These are phyloP conservation scores for Ceratocystis colombiana DNA, from an alignment of 2,329 filamentous ascomycete genomes.

Conservation along the genomic window DNA sequence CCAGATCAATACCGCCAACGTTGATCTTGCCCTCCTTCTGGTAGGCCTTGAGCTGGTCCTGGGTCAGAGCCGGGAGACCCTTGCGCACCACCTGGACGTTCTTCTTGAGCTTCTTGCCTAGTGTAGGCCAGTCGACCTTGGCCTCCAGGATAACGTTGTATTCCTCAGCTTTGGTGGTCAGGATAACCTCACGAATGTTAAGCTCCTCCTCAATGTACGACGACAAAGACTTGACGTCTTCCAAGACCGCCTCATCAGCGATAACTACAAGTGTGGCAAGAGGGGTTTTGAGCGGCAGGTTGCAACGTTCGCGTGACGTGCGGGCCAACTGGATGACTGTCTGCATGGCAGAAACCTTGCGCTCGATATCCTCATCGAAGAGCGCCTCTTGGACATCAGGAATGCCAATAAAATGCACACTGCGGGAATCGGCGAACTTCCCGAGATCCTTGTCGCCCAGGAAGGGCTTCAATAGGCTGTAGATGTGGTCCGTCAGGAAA, in stretches of 20 bases:
- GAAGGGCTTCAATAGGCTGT: slow-evolving; percentile 64
- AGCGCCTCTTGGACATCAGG: slow-evolving; percentile 72
- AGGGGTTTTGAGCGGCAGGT: slow-evolving; percentile 71
- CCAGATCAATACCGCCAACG: slow-evolving; percentile 77
- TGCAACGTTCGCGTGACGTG: slow-evolving; percentile 66
- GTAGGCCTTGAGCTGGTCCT: slow-evolving; percentile 71
- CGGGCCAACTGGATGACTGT: slow-evolving; percentile 77
- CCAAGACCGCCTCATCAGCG: slow-evolving; percentile 62
- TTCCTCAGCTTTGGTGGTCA: slow-evolving; percentile 69
- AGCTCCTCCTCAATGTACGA: slow-evolving; percentile 74
- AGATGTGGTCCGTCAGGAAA: slow-evolving; percentile 83
- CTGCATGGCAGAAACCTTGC: slow-evolving; percentile 74
- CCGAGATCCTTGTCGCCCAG: slow-evolving; percentile 55
- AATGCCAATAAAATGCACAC: slow-evolving; percentile 77
- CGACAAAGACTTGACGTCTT: slow-evolving; percentile 70
- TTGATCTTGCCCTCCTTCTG: slow-evolving; percentile 61
- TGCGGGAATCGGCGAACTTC: slow-evolving; percentile 57
- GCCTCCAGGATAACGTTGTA: slow-evolving; percentile 80
- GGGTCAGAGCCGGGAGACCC: slow-evolving; percentile 62
- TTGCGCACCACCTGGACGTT: slow-evolving; percentile 78
- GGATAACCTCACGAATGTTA: slow-evolving; percentile 69
- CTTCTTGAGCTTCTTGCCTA: slow-evolving; percentile 90
- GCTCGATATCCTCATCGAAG: slow-evolving; percentile 69
- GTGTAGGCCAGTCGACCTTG: slow-evolving; percentile 71
- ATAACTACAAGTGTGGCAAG: slow-evolving; percentile 75